Evolutionary conservation across 2,329 filamentous ascomycete genomes (phyloP).

Genomic region (Hypoxylon sp.): DNA sequence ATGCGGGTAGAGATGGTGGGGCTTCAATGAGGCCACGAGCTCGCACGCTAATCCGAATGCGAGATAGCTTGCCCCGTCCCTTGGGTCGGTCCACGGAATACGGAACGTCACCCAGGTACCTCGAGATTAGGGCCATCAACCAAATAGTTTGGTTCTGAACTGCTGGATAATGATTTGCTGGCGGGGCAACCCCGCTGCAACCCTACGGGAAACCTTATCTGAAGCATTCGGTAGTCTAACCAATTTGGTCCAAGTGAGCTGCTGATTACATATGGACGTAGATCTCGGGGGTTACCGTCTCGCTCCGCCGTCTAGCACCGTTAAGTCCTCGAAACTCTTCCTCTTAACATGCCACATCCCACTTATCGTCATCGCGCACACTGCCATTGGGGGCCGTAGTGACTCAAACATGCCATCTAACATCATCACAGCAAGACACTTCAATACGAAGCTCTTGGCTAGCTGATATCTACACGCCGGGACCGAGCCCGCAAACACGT

Average conservation of each 20-base stretch:
- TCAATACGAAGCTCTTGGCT: slow-evolving; percentile 19
- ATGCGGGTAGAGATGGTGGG: background rate
- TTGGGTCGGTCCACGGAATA: slow-evolving; percentile 18
- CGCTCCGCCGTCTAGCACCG: background rate
- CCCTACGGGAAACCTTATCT: slow-evolving; percentile 43
- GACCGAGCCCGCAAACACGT: slow-evolving; percentile 28
- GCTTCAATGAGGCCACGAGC: background rate
- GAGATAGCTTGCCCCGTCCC: slow-evolving; percentile 15
- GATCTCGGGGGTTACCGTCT: slow-evolving; percentile 23
- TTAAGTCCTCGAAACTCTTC: slow-evolving; percentile 6
- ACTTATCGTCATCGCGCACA: background rate
- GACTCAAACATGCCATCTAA: slow-evolving; percentile 21
- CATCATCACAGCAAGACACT: background rate
- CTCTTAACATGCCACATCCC: slow-evolving; percentile 3
- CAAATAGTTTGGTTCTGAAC: slow-evolving; percentile 10
- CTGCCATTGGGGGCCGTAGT: background rate
- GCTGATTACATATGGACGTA: slow-evolving; percentile 19
- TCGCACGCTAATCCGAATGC: slow-evolving; percentile 6
- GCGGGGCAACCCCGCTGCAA: slow-evolving; percentile 34
- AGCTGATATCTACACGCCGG: slow-evolving; percentile 13
- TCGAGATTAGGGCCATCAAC: slow-evolving; percentile 10
- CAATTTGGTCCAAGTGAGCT: slow-evolving; percentile 20
- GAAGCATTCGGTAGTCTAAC: slow-evolving; percentile 22
- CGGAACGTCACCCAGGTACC: slow-evolving; percentile 10
- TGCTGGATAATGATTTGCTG: slow-evolving; percentile 10